Base-by-base conservation (phyloP, 495 filamentous ascomycete genomes). In the Clohesyomyces aquaticus region DNA sequence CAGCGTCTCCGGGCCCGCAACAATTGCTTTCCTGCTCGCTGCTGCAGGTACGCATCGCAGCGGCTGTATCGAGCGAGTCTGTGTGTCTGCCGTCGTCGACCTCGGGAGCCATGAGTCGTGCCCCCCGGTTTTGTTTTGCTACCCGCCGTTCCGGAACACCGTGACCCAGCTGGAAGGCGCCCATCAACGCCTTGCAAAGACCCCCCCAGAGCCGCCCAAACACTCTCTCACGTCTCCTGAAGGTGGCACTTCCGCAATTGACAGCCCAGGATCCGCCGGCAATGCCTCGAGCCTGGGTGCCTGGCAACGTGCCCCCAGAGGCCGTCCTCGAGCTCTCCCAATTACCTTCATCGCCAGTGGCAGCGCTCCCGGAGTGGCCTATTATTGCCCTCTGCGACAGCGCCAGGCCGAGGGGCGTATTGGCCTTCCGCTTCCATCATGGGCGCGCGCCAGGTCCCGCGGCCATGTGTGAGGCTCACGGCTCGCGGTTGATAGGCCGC, bases 241-340 rank as follows among this genome's bases (percentile, higher is more conserved):
- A 22, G 21, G 61, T 22, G 42, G 43, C 61, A 19, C 52, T 55
- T 52, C 52, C 25, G 41, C 43, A 45, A 3, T 18, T 61, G 59
- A 61, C 59, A 61, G 25, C 23, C 59, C 59, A 61, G 59, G 59
- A 25, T 54, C 29, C 49, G 47, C 59, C 25, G 47, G 59, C 56
- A 3, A 35, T 19, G 26, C 51, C 11, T 11, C 51, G 4, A n/a
- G 16, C 21, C 43, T 4, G 43, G 43, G 43, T n/a, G 43, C 43
- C 43, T n/a, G 43, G n/a, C 6, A 38, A 38, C 32, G 45, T n/a
- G 45, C 45, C n/a, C 18, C n/a, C 45, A 47, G 45, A 18, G 8
- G 45, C 45, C 8, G 8, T 23, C 45, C 4, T n/a, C 8, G n/a
- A 47, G 45, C 32, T n/a, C n/a, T n/a, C n/a, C n/a, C n/a, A n/a